Percentiles rank a stretch among this genome's conserved stretches.
These are phyloP conservation scores for Blastocladiella emersonii DNA, from an alignment of 371 early-diverging fungal species.

Conservation along the genomic window DNA sequence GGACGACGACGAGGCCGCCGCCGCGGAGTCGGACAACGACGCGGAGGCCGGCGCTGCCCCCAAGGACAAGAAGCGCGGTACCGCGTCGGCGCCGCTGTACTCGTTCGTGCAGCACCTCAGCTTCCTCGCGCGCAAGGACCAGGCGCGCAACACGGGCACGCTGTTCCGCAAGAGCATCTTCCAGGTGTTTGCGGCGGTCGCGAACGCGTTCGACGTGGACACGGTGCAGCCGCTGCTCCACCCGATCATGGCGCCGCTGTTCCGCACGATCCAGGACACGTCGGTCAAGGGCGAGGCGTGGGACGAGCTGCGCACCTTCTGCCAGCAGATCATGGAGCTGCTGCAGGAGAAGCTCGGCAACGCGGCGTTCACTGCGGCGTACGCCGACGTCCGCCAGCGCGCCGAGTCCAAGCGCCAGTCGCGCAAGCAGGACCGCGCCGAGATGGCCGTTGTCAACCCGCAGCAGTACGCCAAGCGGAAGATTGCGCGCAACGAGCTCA, in stretches of 20 bases:
- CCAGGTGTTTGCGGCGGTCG: constrained; percentile 83
- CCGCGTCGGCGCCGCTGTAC: constrained; percentile 28
- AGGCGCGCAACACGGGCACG: constrained; percentile 30
- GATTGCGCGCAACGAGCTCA: background rate
- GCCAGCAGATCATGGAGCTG: constrained; percentile 64
- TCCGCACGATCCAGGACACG: constrained; percentile 62
- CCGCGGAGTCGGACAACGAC: constrained; percentile 14
- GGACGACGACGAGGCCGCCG: constrained; percentile 14
- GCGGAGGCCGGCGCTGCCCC: constrained; percentile 13
- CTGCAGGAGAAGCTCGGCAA: constrained; percentile 66
- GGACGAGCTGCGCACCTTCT: constrained; percentile 58
- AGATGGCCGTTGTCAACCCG: constrained; percentile 12
- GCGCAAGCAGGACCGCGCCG: constrained; percentile 47
- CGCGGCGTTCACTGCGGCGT: constrained; percentile 48
- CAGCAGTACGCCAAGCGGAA: constrained; percentile 2
- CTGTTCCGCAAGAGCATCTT: constrained; percentile 58
- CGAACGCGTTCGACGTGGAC: constrained; percentile 38
- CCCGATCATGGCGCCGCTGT: constrained; percentile 61
- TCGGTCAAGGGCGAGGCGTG: constrained; percentile 41
- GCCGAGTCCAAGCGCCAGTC: constrained; percentile 42
- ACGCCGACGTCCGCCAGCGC: constrained; percentile 54
- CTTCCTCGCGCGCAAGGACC: constrained; percentile 46
- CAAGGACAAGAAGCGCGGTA: constrained; percentile 12
- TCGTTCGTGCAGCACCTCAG: constrained; percentile 52
- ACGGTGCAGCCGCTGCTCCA: constrained; percentile 44